Evolutionary conservation across 148 eudicot genomes (phyloP).

Genomic region (Camellia sinensis): DNA sequence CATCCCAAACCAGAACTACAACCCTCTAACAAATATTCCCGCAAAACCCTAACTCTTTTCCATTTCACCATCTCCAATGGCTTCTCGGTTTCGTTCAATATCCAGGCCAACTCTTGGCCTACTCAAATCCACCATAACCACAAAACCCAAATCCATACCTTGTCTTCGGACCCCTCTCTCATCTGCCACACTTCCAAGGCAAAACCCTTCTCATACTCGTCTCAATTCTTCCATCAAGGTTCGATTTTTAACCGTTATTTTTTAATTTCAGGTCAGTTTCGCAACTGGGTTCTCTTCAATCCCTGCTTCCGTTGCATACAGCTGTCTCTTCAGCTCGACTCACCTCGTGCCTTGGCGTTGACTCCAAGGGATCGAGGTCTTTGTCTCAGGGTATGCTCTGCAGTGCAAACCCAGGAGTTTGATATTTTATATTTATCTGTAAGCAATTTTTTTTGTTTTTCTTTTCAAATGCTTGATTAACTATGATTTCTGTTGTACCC

Average conservation of each 20-base stretch:
- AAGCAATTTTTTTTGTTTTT: conserved; percentile 27
- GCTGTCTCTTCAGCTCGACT: conserved; percentile 78
- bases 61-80: conserved; percentile 31
- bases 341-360: conserved; percentile 79
- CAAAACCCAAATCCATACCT: conserved; percentile 30
- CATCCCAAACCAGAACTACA: too few relatives aligned
- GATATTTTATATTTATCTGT: conserved; percentile 56
- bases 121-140: conserved; percentile 48
- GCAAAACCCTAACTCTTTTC: background rate
- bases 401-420: conserved; percentile 97
- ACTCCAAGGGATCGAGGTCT: conserved; percentile 74
- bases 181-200: conserved; percentile 45
- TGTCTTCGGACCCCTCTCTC: conserved; percentile 35
- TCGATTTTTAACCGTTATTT: conserved; percentile 19
- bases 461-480: background rate
- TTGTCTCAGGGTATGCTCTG: conserved; percentile 97
- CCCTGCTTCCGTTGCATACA: conserved; percentile 79
- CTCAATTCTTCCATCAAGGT: conserved; percentile 15
- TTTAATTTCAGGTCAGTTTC: conserved; percentile 61
- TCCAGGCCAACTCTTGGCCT: conserved; percentile 56
- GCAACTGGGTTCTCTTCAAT: conserved; percentile 68
- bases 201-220: conserved; percentile 14
- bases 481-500: conserved; percentile 5
- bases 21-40: background rate
- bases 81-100: conserved; percentile 56